Conservation (phyloP, 2,329 filamentous ascomycete species). For the Teratosphaeria gauchensis region DNA sequence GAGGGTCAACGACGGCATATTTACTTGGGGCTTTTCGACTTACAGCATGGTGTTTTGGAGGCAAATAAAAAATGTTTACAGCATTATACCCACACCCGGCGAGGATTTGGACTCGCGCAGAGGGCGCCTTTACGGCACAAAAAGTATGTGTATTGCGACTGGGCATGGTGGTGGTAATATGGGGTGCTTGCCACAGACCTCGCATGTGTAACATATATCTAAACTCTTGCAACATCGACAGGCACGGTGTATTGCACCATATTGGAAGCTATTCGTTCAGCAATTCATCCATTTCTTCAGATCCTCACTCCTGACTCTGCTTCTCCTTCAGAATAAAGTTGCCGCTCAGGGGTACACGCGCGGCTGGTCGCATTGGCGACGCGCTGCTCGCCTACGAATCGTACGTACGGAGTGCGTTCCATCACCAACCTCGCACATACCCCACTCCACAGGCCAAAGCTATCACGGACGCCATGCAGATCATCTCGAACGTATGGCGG, state of each 20-base stretch:
- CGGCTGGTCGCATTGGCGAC: not conserved
- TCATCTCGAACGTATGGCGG: not conserved
- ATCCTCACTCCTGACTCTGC: not conserved
- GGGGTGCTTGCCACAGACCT: not conserved
- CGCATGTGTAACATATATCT: not conserved
- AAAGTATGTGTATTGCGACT: not conserved
- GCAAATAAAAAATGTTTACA: not conserved
- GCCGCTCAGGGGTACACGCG: not conserved
- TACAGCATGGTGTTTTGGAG: slow-evolving; percentile 1
- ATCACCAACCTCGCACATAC: not conserved
- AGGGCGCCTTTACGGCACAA: slow-evolving; percentile 5
- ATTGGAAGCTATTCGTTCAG: not conserved
- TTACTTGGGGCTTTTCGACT: not conserved
- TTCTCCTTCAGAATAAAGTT: not conserved
- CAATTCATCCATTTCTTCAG: not conserved
- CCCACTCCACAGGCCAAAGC: not conserved
- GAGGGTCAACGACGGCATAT: not conserved
- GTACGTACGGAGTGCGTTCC: not conserved
- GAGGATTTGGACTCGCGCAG: slow-evolving; percentile 3
- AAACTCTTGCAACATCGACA: not conserved
- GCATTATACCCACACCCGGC: slow-evolving; percentile 5
- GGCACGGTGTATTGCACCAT: not conserved
- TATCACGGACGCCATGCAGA: not conserved
- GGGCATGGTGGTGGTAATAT: not conserved
- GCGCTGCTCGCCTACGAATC: not conserved